Conservation (phyloP, 768 basidiomycete species). For the Mycena floridula region DNA sequence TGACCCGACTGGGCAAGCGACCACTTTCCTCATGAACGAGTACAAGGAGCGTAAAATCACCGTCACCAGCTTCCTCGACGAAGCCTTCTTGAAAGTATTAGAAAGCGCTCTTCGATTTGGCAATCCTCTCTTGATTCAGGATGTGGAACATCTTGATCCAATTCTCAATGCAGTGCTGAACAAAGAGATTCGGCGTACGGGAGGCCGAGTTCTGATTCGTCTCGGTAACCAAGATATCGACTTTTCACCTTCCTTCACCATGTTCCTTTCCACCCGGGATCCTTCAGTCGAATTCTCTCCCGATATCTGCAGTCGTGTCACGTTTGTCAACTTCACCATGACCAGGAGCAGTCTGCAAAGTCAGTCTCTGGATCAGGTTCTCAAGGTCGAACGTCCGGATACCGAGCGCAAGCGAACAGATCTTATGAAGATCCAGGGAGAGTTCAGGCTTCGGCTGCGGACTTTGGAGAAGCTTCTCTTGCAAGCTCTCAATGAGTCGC, state of each 20-base stretch:
- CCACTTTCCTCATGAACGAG: slow-evolving; percentile 88
- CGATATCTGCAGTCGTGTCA: slow-evolving; percentile 96
- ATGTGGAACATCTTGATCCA: slow-evolving; percentile 96
- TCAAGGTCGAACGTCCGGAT: slow-evolving; percentile 95
- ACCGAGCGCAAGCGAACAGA: slow-evolving; percentile 94
- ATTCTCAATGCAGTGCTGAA: slow-evolving; percentile 97
- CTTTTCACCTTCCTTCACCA: slow-evolving; percentile 98
- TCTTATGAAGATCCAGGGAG: slow-evolving; percentile 96
- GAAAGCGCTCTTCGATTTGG: slow-evolving; percentile 99
- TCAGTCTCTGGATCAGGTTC: slow-evolving; percentile 93
- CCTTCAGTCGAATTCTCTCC: slow-evolving; percentile 97
- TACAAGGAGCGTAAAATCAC: slow-evolving; percentile 96
- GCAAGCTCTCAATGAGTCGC: slow-evolving; percentile 93
- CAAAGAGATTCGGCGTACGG: slow-evolving; percentile 91
- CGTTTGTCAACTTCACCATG: slow-evolving; percentile 97
- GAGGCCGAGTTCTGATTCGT: slow-evolving; percentile 94
- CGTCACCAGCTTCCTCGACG: slow-evolving; percentile 97
- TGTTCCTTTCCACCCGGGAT: slow-evolving; percentile 97
- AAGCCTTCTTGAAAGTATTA: slow-evolving; percentile 96
- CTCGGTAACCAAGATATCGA: slow-evolving; percentile 98
- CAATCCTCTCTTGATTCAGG: slow-evolving; percentile 94
- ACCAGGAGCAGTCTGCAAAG: slow-evolving; percentile 97
- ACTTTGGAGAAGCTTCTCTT: slow-evolving; percentile 90
- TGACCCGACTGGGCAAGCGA: slow-evolving; percentile 97
- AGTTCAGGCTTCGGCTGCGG: slow-evolving; percentile 88